Conservation (phyloP, 2,329 filamentous ascomycete genomes). For the Aureobasidium sp. region DNA sequence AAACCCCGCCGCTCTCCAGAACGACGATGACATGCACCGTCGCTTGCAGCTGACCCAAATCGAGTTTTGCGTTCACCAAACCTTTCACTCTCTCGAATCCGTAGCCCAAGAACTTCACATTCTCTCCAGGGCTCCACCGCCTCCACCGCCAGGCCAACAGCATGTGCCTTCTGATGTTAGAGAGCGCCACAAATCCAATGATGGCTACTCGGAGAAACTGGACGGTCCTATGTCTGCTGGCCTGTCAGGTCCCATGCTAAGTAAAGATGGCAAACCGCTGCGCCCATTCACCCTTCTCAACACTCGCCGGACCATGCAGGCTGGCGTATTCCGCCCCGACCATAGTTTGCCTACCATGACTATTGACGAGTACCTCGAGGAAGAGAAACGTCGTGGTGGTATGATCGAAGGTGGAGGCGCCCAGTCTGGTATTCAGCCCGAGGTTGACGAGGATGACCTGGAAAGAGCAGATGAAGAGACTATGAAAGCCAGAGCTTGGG, state of each 20-base stretch:
- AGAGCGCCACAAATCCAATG: slow-evolving; percentile 31
- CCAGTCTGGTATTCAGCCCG: slow-evolving; percentile 55
- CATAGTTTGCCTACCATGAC: slow-evolving; percentile 96
- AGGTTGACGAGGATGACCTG: slow-evolving; percentile 81
- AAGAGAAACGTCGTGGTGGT: slow-evolving; percentile 73
- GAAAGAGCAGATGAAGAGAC: slow-evolving; percentile 84
- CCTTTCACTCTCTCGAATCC: slow-evolving; percentile 81
- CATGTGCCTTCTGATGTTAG: slow-evolving; percentile 34
- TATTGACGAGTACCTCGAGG: slow-evolving; percentile 94
- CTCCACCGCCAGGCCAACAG: slow-evolving; percentile 33
- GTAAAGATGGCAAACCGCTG: slow-evolving; percentile 70
- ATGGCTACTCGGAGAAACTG: slow-evolving; percentile 62
- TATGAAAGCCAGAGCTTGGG: slow-evolving; percentile 89
- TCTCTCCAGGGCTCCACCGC: slow-evolving; percentile 60
- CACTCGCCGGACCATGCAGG: slow-evolving; percentile 62
- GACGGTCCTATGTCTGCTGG: slow-evolving; percentile 46
- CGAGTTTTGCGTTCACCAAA: slow-evolving; percentile 62
- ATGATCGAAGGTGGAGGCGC: slow-evolving; percentile 88
- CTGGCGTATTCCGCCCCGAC: slow-evolving; percentile 78
- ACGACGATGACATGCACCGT: slow-evolving; percentile 78
- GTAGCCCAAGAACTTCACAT: slow-evolving; percentile 78
- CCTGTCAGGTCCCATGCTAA: slow-evolving; percentile 63
- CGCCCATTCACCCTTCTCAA: slow-evolving; percentile 83
- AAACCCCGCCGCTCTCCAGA: slow-evolving; percentile 52
- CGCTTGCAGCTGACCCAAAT: slow-evolving; percentile 70